Base-by-base conservation (phyloP, 768 basidiomycete genomes). In the Pleurotus giganteus region DNA sequence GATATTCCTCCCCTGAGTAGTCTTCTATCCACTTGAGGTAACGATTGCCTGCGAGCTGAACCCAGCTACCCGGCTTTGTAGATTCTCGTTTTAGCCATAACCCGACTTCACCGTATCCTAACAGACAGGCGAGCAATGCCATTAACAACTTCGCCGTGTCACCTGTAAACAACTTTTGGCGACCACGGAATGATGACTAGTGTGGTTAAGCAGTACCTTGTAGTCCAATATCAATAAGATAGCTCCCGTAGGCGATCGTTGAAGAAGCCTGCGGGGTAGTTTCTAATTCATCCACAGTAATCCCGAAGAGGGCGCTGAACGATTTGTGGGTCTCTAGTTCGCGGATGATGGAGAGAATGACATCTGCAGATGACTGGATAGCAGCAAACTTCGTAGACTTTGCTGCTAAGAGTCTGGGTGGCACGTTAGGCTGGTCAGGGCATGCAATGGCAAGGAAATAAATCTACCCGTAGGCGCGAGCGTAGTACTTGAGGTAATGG, bases 101-200 rank as follows among this genome's bases (percentile, higher is more conserved):
- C 1, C 94, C 94, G 0, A 94, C 91, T 66, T 96, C 91, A 9
- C 94, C 94, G 65, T 97, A 98, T 2, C 94, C 95, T 0, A 96
- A 71, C 7, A 96, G 74, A 65, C 95, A 98, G 6, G 91, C 86
- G 8, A 89, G 84, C 1, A 94, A 77, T 0, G 91, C 88, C 72
- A 97, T 85, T n/a, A 88, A 64, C 4, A 95, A 72, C 57, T 81
- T 86, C 31, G 81, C 79, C 3, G 80, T 67, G 63, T 94, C 91
- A 0, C 91, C 91, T 82, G 54, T n/a, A 21, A 21, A 17, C 36
- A 36, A 11, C n/a, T n/a, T n/a, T n/a, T n/a, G n/a, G n/a, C n/a
- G 6, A 47, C 27, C 42, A 50, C 34, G 27, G 29, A 36, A 53
- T 49, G 23, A 54, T 5, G 19, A 17, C 36, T 26, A 39, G 47